Evolutionary conservation across 2,329 filamentous ascomycete genomes (phyloP).

Genomic region (Karstenula rhodostoma): DNA sequence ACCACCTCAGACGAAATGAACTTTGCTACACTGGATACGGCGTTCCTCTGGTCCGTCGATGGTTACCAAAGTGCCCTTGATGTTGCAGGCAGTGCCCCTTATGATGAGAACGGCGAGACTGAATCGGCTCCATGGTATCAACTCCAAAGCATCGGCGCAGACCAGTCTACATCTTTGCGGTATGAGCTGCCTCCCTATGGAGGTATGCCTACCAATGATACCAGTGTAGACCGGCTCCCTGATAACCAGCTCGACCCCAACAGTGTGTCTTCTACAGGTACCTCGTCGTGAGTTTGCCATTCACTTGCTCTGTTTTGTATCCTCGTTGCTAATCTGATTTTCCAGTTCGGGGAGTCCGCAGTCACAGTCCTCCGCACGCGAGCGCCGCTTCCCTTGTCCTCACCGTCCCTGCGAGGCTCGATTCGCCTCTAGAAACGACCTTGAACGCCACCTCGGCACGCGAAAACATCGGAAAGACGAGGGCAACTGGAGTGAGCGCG

Average conservation of each 20-base stretch:
- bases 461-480: constrained; percentile 3
- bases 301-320: neutral
- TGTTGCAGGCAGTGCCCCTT: too few relatives aligned
- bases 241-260: neutral
- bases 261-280: neutral
- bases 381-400: constrained; percentile 7
- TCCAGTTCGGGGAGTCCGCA: neutral
- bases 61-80: too few relatives aligned
- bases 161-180: too few relatives aligned
- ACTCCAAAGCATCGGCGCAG: too few relatives aligned
- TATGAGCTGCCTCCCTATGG: too few relatives aligned
- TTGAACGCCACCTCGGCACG: constrained; percentile 1
- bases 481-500: neutral
- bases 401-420: neutral
- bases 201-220: too few relatives aligned
- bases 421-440: constrained; percentile 6
- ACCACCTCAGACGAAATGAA: too few relatives aligned
- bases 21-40: too few relatives aligned
- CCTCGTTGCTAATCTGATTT: neutral
- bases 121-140: too few relatives aligned
- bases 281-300: neutral
- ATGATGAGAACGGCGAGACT: too few relatives aligned
- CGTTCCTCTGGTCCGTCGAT: too few relatives aligned
- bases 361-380: neutral
- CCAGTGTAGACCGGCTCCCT: neutral